phyloP scores from a whole-genome alignment of 2,329 filamentous ascomycete species.

The Microdochium trichocladiopsis region DNA sequence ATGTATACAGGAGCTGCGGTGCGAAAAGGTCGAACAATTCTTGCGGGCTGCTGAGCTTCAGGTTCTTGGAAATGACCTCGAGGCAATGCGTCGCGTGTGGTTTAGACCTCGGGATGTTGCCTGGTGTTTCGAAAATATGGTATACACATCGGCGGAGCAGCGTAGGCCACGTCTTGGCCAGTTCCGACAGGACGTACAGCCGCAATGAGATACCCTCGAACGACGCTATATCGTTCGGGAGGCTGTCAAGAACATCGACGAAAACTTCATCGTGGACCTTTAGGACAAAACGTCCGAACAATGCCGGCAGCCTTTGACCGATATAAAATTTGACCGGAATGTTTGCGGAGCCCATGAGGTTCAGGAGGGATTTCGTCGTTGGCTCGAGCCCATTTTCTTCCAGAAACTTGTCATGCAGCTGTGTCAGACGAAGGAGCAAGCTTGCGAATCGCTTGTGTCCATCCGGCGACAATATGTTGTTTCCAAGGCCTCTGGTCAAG shows the following conservation, averaged over 20 bases:
- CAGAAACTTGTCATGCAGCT: slow-evolving; percentile 56
- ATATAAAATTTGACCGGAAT: slow-evolving; percentile 72
- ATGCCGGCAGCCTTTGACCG: slow-evolving; percentile 57
- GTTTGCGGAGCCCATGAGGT: slow-evolving; percentile 58
- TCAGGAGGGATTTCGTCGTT: slow-evolving; percentile 58
- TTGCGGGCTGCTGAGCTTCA: slow-evolving; percentile 58
- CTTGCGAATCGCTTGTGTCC: slow-evolving; percentile 60
- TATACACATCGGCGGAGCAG: slow-evolving; percentile 83
- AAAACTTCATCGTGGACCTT: slow-evolving; percentile 79
- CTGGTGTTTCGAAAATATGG: slow-evolving; percentile 87
- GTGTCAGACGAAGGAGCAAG: slow-evolving; percentile 65
- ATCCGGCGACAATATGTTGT: slow-evolving; percentile 61
- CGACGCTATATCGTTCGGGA: slow-evolving; percentile 67
- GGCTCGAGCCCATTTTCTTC: neutral
- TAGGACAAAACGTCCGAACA: slow-evolving; percentile 80
- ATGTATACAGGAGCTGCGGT: slow-evolving; percentile 84
- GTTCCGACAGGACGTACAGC: slow-evolving; percentile 64
- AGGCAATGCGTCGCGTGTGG: slow-evolving; percentile 71
- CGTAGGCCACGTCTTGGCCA: slow-evolving; percentile 81
- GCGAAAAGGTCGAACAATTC: slow-evolving; percentile 79
- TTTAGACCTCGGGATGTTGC: slow-evolving; percentile 57
- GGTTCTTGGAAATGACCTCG: slow-evolving; percentile 52
- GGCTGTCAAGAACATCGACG: slow-evolving; percentile 69
- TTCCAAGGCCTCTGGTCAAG: slow-evolving; percentile 58
- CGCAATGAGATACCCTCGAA: slow-evolving; percentile 81